phyloP scores from a whole-genome alignment of 1,139 yeast genomes.

The Pichia sp. region DNA sequence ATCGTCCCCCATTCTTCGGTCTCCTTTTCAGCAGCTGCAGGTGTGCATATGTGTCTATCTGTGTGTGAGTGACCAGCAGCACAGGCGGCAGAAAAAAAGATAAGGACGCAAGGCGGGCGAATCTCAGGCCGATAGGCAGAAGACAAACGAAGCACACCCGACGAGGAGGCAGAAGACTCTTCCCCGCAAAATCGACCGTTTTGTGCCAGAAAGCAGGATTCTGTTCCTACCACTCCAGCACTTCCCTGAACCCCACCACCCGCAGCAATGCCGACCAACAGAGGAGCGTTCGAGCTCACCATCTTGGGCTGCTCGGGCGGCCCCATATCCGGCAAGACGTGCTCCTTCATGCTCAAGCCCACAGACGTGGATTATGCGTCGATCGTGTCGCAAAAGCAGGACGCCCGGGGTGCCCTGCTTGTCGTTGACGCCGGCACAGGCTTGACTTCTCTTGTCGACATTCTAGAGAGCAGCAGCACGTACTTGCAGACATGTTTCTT shows the following conservation, averaged over 20 bases:
- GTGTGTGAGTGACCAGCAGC: neutral
- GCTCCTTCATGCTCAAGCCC: slow-evolving; percentile 65
- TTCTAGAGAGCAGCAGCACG: slow-evolving; percentile 34
- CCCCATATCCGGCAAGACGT: slow-evolving; percentile 64
- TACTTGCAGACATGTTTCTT: slow-evolving; percentile 13
- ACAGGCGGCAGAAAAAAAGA: neutral
- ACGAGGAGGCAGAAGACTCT: neutral
- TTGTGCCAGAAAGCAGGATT: too few relatives aligned
- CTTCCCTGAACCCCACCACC: too few relatives aligned
- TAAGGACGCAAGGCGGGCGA: neutral
- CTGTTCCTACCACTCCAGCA: too few relatives aligned
- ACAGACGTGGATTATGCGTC: slow-evolving; percentile 36
- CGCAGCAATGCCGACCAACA: slow-evolving; percentile 22
- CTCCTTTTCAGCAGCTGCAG: too few relatives aligned
- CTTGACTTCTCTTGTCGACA: slow-evolving; percentile 50
- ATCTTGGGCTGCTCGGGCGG: slow-evolving; percentile 78
- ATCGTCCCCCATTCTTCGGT: too few relatives aligned
- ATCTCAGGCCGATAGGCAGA: neutral
- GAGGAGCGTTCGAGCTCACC: slow-evolving; percentile 37
- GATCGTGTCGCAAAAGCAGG: neutral
- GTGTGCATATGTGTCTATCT: too few relatives aligned
- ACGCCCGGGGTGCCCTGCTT: slow-evolving; percentile 39
- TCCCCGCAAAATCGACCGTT: too few relatives aligned
- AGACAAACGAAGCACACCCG: neutral
- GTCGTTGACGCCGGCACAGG: slow-evolving; percentile 84